Base-by-base conservation (phyloP, 768 basidiomycete genomes). In the Tephrocybe sp. region DNA sequence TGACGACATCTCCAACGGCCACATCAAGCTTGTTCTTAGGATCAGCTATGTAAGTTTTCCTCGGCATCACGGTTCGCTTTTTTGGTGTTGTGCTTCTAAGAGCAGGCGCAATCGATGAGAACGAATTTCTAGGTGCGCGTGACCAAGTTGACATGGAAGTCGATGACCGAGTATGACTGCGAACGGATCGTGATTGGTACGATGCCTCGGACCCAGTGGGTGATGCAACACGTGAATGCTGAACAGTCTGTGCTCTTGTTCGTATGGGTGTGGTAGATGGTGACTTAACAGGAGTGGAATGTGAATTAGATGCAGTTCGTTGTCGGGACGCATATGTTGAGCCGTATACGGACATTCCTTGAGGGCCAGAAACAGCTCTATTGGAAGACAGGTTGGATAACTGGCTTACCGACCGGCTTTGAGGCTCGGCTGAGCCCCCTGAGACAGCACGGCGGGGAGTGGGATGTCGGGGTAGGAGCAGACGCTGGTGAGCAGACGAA, bases 11-110 rank as follows among this genome's bases (percentile, higher is more conserved):
- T 16, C 92, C 94, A 41, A 98, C 91, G 6, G 92, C 93, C 31
- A 96, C 82, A 61, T 98, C 94, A 5, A 98, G 77, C 63, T 92
- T 91, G 69, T 80, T 92, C 69, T 89, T 86, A n/a, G 91, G 87
- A 64, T 97, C 84, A 2, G 95, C 82, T 34, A 93, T 72, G 56
- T 97, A 98, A 12, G 80, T 78, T 63, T 84, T 89, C 64, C 80
- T 77, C 15, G 72, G 65, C 8, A 67, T 55, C 5, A 62, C 57
- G 13, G 62, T 54, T 54, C 69, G 78, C 42, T 70, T 73, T 27
- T 69, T 69, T 7, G 84, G 83, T 13, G 83, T 79, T 27, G 73
- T 69, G 28, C 59, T 57, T 44, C 68, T 71, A 15, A 44, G 35
- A 31, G 25, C 35, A 9, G 74, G 73, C 48, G 73, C 56, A 53